Conservation (phyloP, 345 rosid genomes). For the Brassica cretica region DNA sequence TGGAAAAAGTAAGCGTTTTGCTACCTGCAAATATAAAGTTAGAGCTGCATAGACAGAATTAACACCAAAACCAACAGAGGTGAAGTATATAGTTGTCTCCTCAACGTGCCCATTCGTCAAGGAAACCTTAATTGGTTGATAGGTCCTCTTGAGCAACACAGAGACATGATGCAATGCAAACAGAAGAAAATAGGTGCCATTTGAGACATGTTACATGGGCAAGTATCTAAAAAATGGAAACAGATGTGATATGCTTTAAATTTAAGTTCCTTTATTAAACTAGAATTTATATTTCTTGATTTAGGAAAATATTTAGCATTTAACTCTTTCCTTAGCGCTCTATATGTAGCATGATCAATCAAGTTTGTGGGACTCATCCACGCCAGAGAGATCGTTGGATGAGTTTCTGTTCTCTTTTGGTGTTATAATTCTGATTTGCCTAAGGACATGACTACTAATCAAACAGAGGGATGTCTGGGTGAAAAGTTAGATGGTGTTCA, state of each 20-base stretch:
- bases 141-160: slow-evolving; percentile 66
- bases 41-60: slow-evolving; percentile 22
- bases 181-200: slow-evolving; percentile 21
- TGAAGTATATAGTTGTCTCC: slow-evolving; percentile 45
- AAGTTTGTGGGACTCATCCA: slow-evolving; percentile 16
- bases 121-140: slow-evolving; percentile 80
- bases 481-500: slow-evolving; percentile 11
- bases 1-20: slow-evolving; percentile 61
- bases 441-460: neutral
- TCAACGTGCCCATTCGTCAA: slow-evolving; percentile 47
- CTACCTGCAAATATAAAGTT: slow-evolving; percentile 57
- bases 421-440: no score
- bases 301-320: neutral
- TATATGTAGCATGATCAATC: neutral
- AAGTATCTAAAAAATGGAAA: neutral
- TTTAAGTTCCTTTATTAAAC: neutral
- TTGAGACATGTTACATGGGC: slow-evolving; percentile 1
- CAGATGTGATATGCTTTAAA: slow-evolving; percentile 1
- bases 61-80: slow-evolving; percentile 8
- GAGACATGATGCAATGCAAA: slow-evolving; percentile 30
- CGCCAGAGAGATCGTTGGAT: slow-evolving; percentile 1
- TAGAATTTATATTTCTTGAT: neutral
- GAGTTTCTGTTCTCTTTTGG: no score
- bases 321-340: neutral
- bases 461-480: neutral